Conservation (phyloP, 192 early-diverging fungal genomes). For the Backusella sp. region DNA sequence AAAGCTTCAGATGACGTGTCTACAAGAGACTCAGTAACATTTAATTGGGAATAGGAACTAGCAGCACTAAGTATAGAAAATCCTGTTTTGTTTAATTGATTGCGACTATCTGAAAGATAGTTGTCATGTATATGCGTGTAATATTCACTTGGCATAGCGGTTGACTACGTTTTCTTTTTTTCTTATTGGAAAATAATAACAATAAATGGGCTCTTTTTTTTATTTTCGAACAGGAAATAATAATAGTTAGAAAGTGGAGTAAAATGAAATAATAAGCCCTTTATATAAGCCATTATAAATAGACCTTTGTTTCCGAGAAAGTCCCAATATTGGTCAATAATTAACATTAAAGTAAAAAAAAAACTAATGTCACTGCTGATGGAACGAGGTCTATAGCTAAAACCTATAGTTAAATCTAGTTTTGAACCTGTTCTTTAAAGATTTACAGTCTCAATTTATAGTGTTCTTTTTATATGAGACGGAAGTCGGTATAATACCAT, state of each 20-base stretch:
- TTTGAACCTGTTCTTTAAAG: background rate
- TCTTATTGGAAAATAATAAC: background rate
- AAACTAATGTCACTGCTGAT: background rate
- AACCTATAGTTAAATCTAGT: background rate
- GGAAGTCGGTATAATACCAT: background rate
- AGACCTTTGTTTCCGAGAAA: background rate
- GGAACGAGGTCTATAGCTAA: background rate
- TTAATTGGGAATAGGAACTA: background rate
- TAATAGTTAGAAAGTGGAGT: background rate
- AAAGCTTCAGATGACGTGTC: background rate
- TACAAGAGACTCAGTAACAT: background rate
- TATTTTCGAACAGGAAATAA: background rate
- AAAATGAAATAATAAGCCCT: background rate
- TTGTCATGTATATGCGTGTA: background rate
- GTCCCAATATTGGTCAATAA: background rate
- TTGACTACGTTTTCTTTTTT: background rate
- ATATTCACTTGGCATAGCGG: background rate
- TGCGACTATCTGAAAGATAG: background rate
- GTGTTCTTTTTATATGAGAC: background rate
- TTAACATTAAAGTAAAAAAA: background rate
- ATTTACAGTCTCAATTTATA: background rate
- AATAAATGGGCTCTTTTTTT: background rate
- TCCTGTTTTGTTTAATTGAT: background rate
- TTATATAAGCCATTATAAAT: background rate
- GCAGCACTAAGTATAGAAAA: background rate